These are phyloP conservation scores for Aspergillus sojae DNA, from an alignment of 2,329 filamentous ascomycete genomes.

Conservation along the genomic window DNA sequence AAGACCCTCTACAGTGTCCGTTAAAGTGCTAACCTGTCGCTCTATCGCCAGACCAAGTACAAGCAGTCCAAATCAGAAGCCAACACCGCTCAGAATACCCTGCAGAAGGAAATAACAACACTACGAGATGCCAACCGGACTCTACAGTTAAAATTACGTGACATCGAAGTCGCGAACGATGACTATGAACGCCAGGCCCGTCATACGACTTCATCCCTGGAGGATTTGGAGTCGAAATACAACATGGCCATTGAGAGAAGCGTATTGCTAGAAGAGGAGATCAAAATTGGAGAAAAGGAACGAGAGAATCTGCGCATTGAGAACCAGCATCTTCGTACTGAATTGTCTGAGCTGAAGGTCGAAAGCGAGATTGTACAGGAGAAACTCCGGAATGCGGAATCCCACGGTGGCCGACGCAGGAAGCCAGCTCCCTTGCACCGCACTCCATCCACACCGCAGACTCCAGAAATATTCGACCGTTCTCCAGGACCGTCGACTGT, in stretches of 20 bases:
- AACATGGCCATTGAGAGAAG: slow-evolving; percentile 89
- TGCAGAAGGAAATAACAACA: slow-evolving; percentile 95
- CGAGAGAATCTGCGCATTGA: slow-evolving; percentile 88
- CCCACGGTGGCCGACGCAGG: slow-evolving; percentile 52
- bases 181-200: slow-evolving; percentile 96
- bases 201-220: slow-evolving; percentile 91
- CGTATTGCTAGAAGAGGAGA: slow-evolving; percentile 94
- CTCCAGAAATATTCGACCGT: slow-evolving; percentile 69
- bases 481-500: slow-evolving; percentile 80
- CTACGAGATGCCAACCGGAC: slow-evolving; percentile 82
- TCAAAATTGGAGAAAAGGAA: slow-evolving; percentile 88
- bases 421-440: slow-evolving; percentile 55
- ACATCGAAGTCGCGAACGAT: slow-evolving; percentile 97
- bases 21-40: slow-evolving; percentile 12
- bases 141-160: slow-evolving; percentile 79
- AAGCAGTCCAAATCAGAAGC: slow-evolving; percentile 91
- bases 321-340: slow-evolving; percentile 83
- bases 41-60: slow-evolving; percentile 74
- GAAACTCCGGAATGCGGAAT: slow-evolving; percentile 77
- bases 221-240: slow-evolving; percentile 96
- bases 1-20: neutral
- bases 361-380: slow-evolving; percentile 93
- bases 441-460: slow-evolving; percentile 58
- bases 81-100: slow-evolving; percentile 75
- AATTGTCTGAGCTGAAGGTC: slow-evolving; percentile 89